Conservation (phyloP, 208 protist species). For the Acanthamoeba lenticulata region DNA sequence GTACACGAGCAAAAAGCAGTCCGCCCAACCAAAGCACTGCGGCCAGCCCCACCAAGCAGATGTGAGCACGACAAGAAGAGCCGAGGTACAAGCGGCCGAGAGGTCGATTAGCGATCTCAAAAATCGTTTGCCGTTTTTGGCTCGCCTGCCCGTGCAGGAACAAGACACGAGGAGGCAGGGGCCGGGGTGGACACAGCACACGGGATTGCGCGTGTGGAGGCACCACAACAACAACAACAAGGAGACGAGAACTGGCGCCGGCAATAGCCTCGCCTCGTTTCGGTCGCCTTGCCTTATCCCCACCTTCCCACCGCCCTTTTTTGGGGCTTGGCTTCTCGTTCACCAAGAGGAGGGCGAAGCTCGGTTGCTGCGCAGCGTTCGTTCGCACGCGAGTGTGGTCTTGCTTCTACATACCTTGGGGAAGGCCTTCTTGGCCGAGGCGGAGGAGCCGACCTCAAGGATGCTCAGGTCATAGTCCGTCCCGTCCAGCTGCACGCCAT, state of each 20-base stretch:
- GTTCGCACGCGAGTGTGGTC: not conserved
- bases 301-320: no score
- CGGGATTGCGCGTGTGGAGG: not conserved
- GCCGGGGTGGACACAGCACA: not conserved
- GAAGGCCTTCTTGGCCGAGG: not conserved
- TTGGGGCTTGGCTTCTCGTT: no score
- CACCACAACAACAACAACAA: not conserved
- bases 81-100: not conserved
- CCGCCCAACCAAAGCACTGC: not conserved
- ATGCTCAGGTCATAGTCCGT: not conserved
- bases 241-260: no score
- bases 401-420: not conserved
- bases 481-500: not conserved
- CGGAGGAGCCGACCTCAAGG: not conserved
- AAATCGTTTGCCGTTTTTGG: no score
- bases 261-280: no score
- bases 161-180: not conserved
- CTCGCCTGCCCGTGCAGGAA: not conserved
- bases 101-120: not conserved
- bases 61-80: not conserved
- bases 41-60: not conserved
- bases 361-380: not conserved
- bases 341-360: no score
- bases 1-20: conserved; percentile 16
- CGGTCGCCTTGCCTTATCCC: no score